A percentile compares a stretch with the other conserved stretches of the same genome.
These are phyloP conservation scores for Fonsecaea multimorphosa DNA, from an alignment of 2,329 filamentous ascomycete genomes.

Conservation along the genomic window DNA sequence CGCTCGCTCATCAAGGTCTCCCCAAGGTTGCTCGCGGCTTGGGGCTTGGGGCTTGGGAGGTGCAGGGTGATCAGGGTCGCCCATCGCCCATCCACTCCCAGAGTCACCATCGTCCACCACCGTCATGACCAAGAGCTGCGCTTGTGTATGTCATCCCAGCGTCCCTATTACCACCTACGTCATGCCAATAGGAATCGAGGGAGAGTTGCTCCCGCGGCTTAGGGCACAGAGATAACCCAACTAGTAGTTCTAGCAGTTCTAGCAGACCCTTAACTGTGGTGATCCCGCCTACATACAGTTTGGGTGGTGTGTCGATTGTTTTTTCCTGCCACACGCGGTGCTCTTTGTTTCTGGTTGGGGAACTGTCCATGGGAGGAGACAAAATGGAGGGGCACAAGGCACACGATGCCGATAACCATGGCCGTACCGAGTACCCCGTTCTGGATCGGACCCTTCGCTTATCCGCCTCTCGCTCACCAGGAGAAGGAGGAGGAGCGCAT, in stretches of 20 bases:
- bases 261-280: neutral
- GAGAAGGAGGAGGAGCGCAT: neutral
- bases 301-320: neutral
- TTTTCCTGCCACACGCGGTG: neutral
- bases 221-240: neutral
- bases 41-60: neutral
- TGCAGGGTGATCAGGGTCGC: neutral
- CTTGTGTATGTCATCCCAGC: conserved; percentile 33
- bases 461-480: conserved; percentile 5
- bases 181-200: conserved; percentile 19
- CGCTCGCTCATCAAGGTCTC: conserved; percentile 24
- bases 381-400: neutral
- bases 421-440: conserved; percentile 18
- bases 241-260: too few relatives aligned
- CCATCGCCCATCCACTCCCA: neutral
- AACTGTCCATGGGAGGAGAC: neutral
- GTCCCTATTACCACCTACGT: conserved; percentile 29
- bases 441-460: conserved; percentile 18
- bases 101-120: neutral
- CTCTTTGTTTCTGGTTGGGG: conserved; percentile 9
- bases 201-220: conserved; percentile 5
- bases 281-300: conserved; percentile 5
- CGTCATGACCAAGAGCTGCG: conserved; percentile 31
- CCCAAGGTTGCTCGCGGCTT: conserved; percentile 8
- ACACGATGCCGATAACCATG: conserved; percentile 13